Base-by-base conservation (phyloP, 768 basidiomycete genomes). In the Glaciozyma martinii region DNA sequence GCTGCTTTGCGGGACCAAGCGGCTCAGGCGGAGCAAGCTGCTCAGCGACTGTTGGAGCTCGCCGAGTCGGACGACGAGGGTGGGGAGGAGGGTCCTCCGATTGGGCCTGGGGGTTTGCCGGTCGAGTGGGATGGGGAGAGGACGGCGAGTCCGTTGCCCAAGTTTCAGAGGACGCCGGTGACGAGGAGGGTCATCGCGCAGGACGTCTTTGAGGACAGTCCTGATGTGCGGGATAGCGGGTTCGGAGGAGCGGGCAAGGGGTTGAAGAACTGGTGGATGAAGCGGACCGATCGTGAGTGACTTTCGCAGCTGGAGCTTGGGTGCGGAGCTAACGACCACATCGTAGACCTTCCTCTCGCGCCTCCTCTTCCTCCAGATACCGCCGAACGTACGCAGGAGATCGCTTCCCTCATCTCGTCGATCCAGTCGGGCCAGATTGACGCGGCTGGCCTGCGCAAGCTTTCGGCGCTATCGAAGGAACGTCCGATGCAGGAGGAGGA, bases 21-120 rank as follows among this genome's bases (percentile, higher is more conserved):
- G 2, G 88, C 89, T 71, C 93, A 95, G 74, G 93, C 93, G 0
- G 89, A 92, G 75, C 91, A 89, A 74, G 89, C 91, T 12, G 93
- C 93, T 1, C 86, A 90, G 74, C 82, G 89, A 56, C 77, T 97
- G 32, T 75, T 94, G 46, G 93, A 95, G 75, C 81, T 94, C 21
- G 86, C 89, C 18, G 88, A 90, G 66, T 83, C 86, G 19, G 88
- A 89, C 55, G 86, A 84, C 16, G 65, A 43, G 1, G 16, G 30
- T 27, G 32, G 10, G 12, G 40, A 27, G 40, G 32, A 3, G 30
- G 6, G 42, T n/a, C 23, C 21, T 1, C 29, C 29, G 9, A 61
- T 47, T 46, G 53, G 53, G 32, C 18, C 27, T 16, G 61, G 50
- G 23, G 46, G 55, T 23, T 5, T 27, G 32, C 3, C 37, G 59